Conservation (phyloP, 306 rosid genomes). For the Vigna reflexopilosa region DNA sequence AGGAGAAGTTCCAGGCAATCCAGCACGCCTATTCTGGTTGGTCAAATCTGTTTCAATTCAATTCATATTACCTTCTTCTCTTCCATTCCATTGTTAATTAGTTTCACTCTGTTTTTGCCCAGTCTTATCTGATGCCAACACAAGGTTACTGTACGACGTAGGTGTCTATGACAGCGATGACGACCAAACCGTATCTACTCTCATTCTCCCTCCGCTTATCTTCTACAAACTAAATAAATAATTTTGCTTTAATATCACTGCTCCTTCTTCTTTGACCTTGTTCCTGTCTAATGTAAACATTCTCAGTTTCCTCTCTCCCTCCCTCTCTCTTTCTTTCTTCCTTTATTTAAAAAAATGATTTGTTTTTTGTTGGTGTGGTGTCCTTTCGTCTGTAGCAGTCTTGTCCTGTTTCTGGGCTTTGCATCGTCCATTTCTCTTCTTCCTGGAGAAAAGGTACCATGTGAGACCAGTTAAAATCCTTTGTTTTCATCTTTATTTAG, state of each 20-base stretch:
- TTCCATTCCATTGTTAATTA: not conserved
- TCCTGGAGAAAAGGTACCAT: not conserved
- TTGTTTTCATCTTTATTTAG: not conserved
- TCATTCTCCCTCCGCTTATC: not conserved
- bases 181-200: not conserved
- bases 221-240: not conserved
- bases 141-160: not conserved
- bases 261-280: not conserved
- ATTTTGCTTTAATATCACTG: too few species aligned
- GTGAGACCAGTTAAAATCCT: not conserved
- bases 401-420: not conserved
- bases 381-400: not conserved
- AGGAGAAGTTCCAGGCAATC: not conserved
- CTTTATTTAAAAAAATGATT: not conserved
- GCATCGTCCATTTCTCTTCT: not conserved
- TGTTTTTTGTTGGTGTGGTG: not conserved
- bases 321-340: not conserved
- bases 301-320: not conserved
- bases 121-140: constrained; percentile 1
- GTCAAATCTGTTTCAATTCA: not conserved
- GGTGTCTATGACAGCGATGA: constrained; percentile 5
- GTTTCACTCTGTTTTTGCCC: not conserved
- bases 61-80: not conserved
- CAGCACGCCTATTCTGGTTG: not conserved
- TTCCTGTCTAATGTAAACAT: not conserved